These are phyloP conservation scores for Colletotrichum australisinense DNA, from an alignment of 2,329 filamentous ascomycete species.

Conservation along the genomic window DNA sequence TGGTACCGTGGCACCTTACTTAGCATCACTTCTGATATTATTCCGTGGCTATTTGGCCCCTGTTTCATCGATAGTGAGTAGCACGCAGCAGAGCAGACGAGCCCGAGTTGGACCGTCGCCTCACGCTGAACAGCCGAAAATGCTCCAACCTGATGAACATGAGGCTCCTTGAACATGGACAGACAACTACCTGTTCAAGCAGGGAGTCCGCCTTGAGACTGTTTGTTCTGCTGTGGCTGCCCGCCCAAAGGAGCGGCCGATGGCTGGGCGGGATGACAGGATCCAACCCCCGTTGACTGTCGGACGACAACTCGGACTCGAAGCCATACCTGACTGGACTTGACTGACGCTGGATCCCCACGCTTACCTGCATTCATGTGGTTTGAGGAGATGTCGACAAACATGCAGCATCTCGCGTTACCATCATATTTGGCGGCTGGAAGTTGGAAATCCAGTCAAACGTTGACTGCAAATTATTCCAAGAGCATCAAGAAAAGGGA, in stretches of 20 bases:
- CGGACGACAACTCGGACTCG: slow-evolving; percentile 16
- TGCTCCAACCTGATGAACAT: background rate
- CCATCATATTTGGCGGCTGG: background rate
- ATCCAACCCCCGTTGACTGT: slow-evolving; percentile 12
- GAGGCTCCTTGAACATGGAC: background rate
- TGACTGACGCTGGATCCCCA: background rate
- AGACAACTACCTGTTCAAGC: background rate
- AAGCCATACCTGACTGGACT: slow-evolving; percentile 2
- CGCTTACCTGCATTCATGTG: background rate
- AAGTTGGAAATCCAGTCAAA: background rate
- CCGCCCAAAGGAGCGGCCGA: slow-evolving; percentile 5
- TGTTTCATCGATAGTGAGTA: slow-evolving; percentile 31
- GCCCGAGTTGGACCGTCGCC: background rate
- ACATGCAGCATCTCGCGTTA: background rate
- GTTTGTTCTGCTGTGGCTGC: background rate
- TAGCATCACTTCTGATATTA: background rate
- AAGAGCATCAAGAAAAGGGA: background rate
- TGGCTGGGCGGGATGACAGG: slow-evolving; percentile 24
- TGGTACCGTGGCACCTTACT: background rate
- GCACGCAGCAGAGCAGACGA: background rate
- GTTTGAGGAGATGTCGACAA: background rate
- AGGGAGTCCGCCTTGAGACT: background rate
- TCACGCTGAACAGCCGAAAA: background rate
- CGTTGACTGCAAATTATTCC: background rate
- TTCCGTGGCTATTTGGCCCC: slow-evolving; percentile 15